phyloP scores from a whole-genome alignment of 805 yeast species.

The Barnettozyma californica region DNA sequence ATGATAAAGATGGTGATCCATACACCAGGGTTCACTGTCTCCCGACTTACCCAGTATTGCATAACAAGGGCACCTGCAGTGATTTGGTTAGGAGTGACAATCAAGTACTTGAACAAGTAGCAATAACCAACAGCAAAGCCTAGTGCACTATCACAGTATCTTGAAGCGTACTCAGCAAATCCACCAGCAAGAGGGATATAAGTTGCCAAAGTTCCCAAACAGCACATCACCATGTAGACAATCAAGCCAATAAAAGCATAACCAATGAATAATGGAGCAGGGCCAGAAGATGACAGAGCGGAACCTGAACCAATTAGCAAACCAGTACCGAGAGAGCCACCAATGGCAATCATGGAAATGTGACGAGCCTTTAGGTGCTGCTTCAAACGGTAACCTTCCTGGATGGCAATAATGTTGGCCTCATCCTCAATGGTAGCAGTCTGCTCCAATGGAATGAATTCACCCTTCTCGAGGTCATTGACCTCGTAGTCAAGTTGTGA shows the following conservation, averaged over 20 bases:
- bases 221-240: slow-evolving; percentile 64
- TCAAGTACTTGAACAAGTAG: slow-evolving; percentile 23
- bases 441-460: background rate
- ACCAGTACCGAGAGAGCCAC: slow-evolving; percentile 72
- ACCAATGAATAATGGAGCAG: slow-evolving; percentile 50
- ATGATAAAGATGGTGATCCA: slow-evolving; percentile 41
- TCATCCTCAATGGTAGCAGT: slow-evolving; percentile 3
- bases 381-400: slow-evolving; percentile 7
- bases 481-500: slow-evolving; percentile 2
- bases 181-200: slow-evolving; percentile 57
- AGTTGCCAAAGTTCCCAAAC: slow-evolving; percentile 65
- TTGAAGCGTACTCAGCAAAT: slow-evolving; percentile 55
- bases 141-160: slow-evolving; percentile 31
- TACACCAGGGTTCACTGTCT: slow-evolving; percentile 41
- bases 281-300: slow-evolving; percentile 54
- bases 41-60: slow-evolving; percentile 42
- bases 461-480: slow-evolving; percentile 13
- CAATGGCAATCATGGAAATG: slow-evolving; percentile 63
- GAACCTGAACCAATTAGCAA: slow-evolving; percentile 61
- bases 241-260: slow-evolving; percentile 67
- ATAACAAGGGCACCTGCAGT: slow-evolving; percentile 51
- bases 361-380: slow-evolving; percentile 37
- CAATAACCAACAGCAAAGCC: slow-evolving; percentile 28
- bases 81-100: slow-evolving; percentile 36
- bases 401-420: slow-evolving; percentile 7